These are phyloP conservation scores for Cubamyces lactineus DNA, from an alignment of 768 basidiomycete species.

Conservation along the genomic window DNA sequence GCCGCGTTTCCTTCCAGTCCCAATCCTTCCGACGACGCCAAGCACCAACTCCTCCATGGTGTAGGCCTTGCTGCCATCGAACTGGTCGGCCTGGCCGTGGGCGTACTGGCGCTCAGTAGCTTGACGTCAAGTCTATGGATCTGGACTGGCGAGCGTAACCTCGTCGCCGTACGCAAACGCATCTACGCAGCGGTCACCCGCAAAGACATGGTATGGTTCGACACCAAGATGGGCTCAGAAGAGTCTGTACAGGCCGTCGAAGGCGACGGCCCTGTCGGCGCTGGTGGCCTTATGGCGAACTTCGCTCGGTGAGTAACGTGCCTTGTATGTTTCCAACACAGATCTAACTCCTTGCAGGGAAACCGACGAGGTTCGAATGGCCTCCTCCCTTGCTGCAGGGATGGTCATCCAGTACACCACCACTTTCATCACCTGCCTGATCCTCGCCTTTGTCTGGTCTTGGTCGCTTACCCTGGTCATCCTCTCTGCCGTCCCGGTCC, in stretches of 20 bases:
- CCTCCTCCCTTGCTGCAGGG: conserved; percentile 79
- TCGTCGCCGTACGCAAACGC: conserved; percentile 61
- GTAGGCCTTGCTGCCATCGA: conserved; percentile 66
- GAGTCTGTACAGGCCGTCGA: conserved; percentile 44
- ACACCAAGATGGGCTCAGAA: conserved; percentile 70
- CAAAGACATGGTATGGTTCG: conserved; percentile 91
- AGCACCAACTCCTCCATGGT: conserved; percentile 54
- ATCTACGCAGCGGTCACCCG: conserved; percentile 70
- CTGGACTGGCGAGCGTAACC: conserved; percentile 81
- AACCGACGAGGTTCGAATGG: conserved; percentile 90
- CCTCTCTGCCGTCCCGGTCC: conserved; percentile 83
- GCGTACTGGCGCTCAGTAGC: conserved; percentile 72
- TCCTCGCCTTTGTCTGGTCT: conserved; percentile 80
- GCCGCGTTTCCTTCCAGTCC: conserved; percentile 54
- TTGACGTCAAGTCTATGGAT: conserved; percentile 84
- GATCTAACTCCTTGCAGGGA: conserved; percentile 56
- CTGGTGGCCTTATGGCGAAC: conserved; percentile 92
- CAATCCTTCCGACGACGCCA: conserved; percentile 45
- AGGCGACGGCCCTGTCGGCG: conserved; percentile 62
- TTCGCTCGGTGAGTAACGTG: conserved; percentile 68
- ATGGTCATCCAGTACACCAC: conserved; percentile 79
- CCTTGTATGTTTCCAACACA: neutral
- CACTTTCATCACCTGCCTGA: conserved; percentile 76
- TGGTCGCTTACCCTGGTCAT: conserved; percentile 90
- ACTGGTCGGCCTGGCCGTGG: conserved; percentile 66